These are phyloP conservation scores for Juncus effusus DNA, from an alignment of 176 grass and related monocot species.

Conservation along the genomic window DNA sequence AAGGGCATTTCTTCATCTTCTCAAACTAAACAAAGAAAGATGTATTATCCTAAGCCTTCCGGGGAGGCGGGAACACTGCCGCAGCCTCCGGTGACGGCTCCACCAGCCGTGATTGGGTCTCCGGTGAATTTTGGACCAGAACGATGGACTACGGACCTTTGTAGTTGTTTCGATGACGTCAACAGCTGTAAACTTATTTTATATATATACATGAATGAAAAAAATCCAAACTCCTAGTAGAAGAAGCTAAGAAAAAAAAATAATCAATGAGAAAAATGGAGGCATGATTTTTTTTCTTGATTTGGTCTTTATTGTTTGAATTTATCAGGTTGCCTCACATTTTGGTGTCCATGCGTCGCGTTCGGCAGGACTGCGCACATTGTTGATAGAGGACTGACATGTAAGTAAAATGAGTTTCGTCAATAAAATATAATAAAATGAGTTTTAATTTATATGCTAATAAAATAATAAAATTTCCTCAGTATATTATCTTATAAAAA, in stretches of 20 bases:
- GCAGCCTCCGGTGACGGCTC: neutral
- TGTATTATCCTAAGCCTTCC: neutral
- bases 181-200: constrained; percentile 14
- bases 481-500: too few relatives aligned
- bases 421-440: too few relatives aligned
- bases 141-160: neutral
- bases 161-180: neutral
- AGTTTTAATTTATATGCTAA: too few relatives aligned
- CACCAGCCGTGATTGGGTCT: neutral
- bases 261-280: neutral
- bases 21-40: neutral
- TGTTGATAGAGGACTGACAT: neutral
- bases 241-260: neutral
- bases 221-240: neutral
- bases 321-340: constrained; percentile 12
- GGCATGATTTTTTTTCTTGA: neutral
- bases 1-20: too few relatives aligned
- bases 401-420: too few relatives aligned
- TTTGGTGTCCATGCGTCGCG: constrained; percentile 11
- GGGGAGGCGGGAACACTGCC: neutral
- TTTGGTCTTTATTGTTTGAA: neutral
- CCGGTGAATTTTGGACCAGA: neutral
- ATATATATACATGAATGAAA: neutral
- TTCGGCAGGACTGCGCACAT: constrained; percentile 21
- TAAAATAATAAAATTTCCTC: too few relatives aligned